Evolutionary conservation across 352 stramenopile species (phyloP), one percentile per base, ranked within the genome.

Genomic region (Stephanocyclus meneghinianus): DNA sequence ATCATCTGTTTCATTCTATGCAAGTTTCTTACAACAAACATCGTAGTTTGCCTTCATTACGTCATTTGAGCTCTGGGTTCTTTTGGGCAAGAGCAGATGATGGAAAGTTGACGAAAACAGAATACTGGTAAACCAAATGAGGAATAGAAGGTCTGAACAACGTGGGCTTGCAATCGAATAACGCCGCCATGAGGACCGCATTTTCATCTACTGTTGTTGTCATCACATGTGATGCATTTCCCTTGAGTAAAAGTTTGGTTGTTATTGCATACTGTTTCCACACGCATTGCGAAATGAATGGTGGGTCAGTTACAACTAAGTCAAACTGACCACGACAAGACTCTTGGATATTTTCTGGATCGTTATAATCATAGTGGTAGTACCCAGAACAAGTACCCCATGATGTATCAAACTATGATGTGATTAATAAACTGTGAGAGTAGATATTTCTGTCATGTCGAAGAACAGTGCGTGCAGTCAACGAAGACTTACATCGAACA

Each of bases 41-140:
- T 55, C 47, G 13, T 55, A 15, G 4, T 21, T 55, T 11, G 5
- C 5, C 35, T 40, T 40, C 35, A 40, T 40, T 9, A 8, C 35
- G 4, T 59, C 10, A 59, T 59, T 59, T 13, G 21, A 83, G 64
- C 32, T 81, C 77, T 16, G 47, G 15, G n/a, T 82, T 82, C n/a
- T 48, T 60, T 10, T 35, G 16, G 50, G 68, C 29, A 16, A 85
- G 71, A 35, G 16, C 35, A 1, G 47, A 47, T 13, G 73, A 79
- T 37, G 71, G 35, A 53, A 88, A 98, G 86, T 98, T 98, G 62
- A 92, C 89, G 76, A 92, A 98, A 6, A 97, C 86, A 9, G 91
- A 93, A 76, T 98, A 98, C 74, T 98, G 95, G 84, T 98, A 98
- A 53, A 98, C 94, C 18, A 98, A 90, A 84, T 98, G 92, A 13